Base-by-base conservation (phyloP, 345 rosid genomes). In the Carallia pectinifolia region DNA sequence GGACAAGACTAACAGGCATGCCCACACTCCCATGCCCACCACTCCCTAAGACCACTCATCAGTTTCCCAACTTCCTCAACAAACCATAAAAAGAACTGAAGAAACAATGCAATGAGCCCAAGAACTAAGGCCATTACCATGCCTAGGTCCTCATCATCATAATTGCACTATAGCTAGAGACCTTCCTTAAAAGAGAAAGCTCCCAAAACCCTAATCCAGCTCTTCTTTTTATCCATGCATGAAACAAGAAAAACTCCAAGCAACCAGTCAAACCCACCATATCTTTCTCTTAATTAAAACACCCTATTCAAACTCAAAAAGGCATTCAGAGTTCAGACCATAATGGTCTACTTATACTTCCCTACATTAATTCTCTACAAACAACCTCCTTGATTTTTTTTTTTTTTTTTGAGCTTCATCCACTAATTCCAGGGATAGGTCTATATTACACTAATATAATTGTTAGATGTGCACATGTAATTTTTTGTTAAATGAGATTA, bases 1-100 rank as follows among this genome's bases (percentile, higher is more conserved):
- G 7, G 19, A 19, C 1, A 5, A 37, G 23, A 23, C 23, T 23
- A 23, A 23, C 23, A 23, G 23, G 29, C 7, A 23, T 9, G 18
- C 52, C 61, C 62, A 39, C 27, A 38, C 34, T 27, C 38, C 34
- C 53, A 38, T 39, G 62, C 70, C 71, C 62, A 19, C 23, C 44
- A 23, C 66, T n/a, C 40, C 64, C 64, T 34, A 37, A 7, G n/a
- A 38, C n/a, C 40, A 10, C 53, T 9, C 55, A 39, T n/a, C 44
- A 63, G 9, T 30, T 48, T 47, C 53, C 55, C 39, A 64, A 10
- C 29, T n/a, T 10, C 66, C 53, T 15, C 27, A 3, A 10, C 66
- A 8, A 23, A 23, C 31, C 37, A 4, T 8, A 13, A 36, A 34
- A 6, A 36, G 19, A 17, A 58, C 34, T 23, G 2, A 38, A 31